phyloP scores from a whole-genome alignment of 2,329 filamentous ascomycete species.

The Aspergillus sojae region DNA sequence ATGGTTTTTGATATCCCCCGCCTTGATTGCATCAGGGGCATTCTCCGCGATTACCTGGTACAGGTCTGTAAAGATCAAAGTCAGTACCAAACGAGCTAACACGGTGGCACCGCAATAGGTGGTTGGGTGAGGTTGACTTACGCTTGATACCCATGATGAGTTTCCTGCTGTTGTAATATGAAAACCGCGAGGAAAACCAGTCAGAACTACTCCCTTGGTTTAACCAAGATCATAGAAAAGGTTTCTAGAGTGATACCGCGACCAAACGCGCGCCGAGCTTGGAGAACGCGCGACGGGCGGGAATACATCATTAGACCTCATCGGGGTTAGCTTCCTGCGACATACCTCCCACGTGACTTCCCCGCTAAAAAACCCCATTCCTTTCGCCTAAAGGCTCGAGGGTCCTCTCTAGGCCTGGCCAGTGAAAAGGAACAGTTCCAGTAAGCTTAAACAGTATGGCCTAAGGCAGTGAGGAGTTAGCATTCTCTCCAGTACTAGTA shows the following conservation, averaged over 20 bases:
- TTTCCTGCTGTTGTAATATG: background rate
- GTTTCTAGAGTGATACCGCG: conserved; percentile 6
- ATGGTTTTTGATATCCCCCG: conserved; percentile 97
- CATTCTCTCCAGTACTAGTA: background rate
- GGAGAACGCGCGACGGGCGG: conserved; percentile 18
- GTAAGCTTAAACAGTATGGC: background rate
- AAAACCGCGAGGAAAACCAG: background rate
- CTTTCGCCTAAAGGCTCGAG: background rate
- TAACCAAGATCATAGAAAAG: background rate
- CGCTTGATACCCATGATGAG: conserved; percentile 55
- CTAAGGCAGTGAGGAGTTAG: background rate
- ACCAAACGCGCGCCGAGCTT: conserved; percentile 19
- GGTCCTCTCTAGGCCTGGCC: background rate
- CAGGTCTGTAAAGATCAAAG: conserved; percentile 56
- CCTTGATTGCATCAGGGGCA: conserved; percentile 92
- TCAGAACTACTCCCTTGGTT: background rate
- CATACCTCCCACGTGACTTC: conserved; percentile 22
- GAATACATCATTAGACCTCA: conserved; percentile 21
- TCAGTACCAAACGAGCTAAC: conserved; percentile 15
- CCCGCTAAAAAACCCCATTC: background rate
- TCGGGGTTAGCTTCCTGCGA: conserved; percentile 16
- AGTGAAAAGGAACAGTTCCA: background rate
- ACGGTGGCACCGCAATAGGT: conserved; percentile 47
- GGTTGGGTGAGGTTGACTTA: conserved; percentile 37
- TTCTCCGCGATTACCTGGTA: conserved; percentile 86